Evolutionary conservation across 176 grass and related monocot species (phyloP), one percentile per base, ranked within the genome.

Genomic region (Carex myosuroides): DNA sequence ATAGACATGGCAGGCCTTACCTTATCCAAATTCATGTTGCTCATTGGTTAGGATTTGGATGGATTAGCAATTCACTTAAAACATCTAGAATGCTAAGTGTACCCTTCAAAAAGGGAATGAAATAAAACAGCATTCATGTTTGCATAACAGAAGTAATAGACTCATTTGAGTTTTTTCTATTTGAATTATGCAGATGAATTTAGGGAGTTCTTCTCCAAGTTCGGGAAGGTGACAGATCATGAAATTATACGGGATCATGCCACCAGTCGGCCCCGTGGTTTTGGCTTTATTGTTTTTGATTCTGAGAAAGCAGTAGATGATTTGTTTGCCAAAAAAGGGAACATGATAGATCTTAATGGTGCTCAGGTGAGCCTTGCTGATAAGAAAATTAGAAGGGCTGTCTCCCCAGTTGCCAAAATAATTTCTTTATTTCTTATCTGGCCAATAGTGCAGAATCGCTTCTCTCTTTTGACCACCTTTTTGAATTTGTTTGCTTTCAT

Each of bases 281-380:
- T 97, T 80, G 94, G 94, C 81, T 97, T 97, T 93, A 60, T 97
- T 88, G 86, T 97, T 83, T 97, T 97, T 68, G 89, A 97, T 79
- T 87, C 88, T 64, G 94, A 97, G 89, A 93, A 90, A 90, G 74
- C 79, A 57, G 94, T 97, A 90, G 94, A 94, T 94, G 94, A 92
- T 74, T 89, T 97, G 50, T 90, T 97, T 87, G 91, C 91, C 81
- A 97, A 94, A 91, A 93, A 90, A 86, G 94, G 94, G 60, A 91
- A 94, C 91, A 97, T 88, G 91, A 88, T 97, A 91, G 91, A 97
- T 90, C 81, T 97, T 85, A 89, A 90, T 88, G 94, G 91, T 90
- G 76, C 91, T 87, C 89, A 91, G 94, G 94, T 97, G 87, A 97
- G 91, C 69, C 85, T 83, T 60, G 64, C 71, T 83, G 32, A 82